Percentiles rank a stretch among this genome's conserved stretches.
Evolutionary conservation across 2,329 filamentous ascomycete species (phyloP).

Genomic region (Talaromyces sp.): DNA sequence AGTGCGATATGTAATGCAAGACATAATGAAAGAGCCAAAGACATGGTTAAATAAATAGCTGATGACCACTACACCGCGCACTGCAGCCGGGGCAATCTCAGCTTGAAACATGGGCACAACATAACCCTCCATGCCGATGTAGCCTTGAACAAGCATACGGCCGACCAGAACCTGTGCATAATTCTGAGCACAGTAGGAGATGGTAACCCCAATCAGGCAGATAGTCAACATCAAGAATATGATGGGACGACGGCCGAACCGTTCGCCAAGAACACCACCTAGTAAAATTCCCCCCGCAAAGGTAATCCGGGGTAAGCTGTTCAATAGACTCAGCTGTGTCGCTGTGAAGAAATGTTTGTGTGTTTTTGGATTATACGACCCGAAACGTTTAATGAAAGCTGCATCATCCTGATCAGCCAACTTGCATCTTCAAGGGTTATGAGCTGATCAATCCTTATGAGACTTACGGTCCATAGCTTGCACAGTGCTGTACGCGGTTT

Average conservation of each 20-base stretch:
- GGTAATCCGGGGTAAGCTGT: slow-evolving; percentile 18
- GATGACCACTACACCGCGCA: slow-evolving; percentile 3
- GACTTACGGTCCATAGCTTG: slow-evolving; percentile 1
- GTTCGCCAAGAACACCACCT: slow-evolving; percentile 17
- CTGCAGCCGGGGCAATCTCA: slow-evolving; percentile 1
- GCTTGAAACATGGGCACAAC: slow-evolving; percentile 18
- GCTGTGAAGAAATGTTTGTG: slow-evolving; percentile 13
- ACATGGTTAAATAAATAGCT: neutral
- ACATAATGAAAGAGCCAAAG: neutral
- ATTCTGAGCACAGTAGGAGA: slow-evolving; percentile 21
- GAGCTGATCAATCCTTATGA: no score
- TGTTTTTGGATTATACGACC: neutral
- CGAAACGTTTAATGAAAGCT: neutral
- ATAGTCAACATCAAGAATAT: slow-evolving; percentile 20
- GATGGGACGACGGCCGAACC: slow-evolving; percentile 17
- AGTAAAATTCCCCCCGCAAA: slow-evolving; percentile 1
- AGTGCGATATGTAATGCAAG: neutral
- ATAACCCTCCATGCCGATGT: slow-evolving; percentile 16
- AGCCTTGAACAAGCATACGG: neutral
- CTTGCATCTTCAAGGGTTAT: no score
- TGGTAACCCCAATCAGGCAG: slow-evolving; percentile 21
- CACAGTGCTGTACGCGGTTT: neutral
- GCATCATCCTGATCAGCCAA: neutral
- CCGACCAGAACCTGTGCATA: neutral
- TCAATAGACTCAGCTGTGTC: slow-evolving; percentile 17